Conservation (phyloP, 768 basidiomycete species). For the Boletus vermiculosoides region DNA sequence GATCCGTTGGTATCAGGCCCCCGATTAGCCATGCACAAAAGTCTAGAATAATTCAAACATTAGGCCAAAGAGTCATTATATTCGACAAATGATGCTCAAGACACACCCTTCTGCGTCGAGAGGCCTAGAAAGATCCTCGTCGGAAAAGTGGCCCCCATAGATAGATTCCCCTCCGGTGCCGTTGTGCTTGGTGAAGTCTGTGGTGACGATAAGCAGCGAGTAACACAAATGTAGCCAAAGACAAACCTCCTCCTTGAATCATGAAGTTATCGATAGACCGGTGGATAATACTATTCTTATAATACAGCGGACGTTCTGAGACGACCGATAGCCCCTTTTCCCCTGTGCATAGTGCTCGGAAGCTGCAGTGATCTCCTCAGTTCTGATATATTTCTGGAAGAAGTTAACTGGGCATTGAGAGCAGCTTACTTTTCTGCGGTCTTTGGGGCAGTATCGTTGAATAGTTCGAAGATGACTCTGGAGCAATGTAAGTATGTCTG, state of each 20-base stretch:
- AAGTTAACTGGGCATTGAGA: neutral
- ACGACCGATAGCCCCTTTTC: slow-evolving; percentile 70
- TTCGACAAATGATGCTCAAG: neutral
- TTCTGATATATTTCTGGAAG: neutral
- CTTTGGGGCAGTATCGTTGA: slow-evolving; percentile 67
- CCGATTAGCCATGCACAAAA: slow-evolving; percentile 90
- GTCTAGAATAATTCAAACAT: slow-evolving; percentile 32
- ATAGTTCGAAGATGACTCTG: slow-evolving; percentile 77
- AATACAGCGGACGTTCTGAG: slow-evolving; percentile 71
- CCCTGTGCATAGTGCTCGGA: slow-evolving; percentile 83
- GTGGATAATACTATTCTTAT: slow-evolving; percentile 78
- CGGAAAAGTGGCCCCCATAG: slow-evolving; percentile 70
- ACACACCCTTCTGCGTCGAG: slow-evolving; percentile 64
- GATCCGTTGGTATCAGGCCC: slow-evolving; percentile 83
- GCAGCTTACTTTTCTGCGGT: slow-evolving; percentile 72
- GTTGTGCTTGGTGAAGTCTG: slow-evolving; percentile 77
- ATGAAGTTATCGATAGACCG: slow-evolving; percentile 78
- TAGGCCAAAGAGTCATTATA: neutral
- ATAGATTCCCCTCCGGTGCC: slow-evolving; percentile 83
- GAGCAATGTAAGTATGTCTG: slow-evolving; percentile 9
- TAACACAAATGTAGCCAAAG: neutral
- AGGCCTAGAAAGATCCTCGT: slow-evolving; percentile 68
- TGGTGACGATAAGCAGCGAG: neutral
- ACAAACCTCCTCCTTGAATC: slow-evolving; percentile 75
- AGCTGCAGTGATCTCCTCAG: slow-evolving; percentile 45